A percentile compares a stretch with the other conserved stretches of the same genome.
phyloP scores from a whole-genome alignment of 352 stramenopile genomes.

The Globisporangium camurandrum region DNA sequence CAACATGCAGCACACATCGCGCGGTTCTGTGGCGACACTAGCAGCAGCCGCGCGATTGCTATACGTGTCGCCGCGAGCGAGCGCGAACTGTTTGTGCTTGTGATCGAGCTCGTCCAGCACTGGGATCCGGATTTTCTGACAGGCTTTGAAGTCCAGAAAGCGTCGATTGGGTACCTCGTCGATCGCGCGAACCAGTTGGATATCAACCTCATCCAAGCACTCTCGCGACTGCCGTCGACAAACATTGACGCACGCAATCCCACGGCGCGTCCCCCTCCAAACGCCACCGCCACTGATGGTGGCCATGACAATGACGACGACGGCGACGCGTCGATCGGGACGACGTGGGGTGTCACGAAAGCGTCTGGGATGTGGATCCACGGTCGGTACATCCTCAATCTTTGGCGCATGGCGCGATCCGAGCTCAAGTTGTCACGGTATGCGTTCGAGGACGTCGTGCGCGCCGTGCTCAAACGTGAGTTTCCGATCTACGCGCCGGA shows the following conservation, averaged over 20 bases:
- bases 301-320: conserved; percentile 22
- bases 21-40: conserved; percentile 32
- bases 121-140: conserved; percentile 88
- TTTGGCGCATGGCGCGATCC: conserved; percentile 86
- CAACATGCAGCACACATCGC: conserved; percentile 4
- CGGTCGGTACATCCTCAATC: conserved; percentile 86
- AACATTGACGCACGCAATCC: conserved; percentile 52
- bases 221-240: conserved; percentile 47
- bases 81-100: conserved; percentile 37
- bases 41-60: conserved; percentile 9
- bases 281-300: not conserved
- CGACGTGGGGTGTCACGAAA: conserved; percentile 70
- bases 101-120: conserved; percentile 46
- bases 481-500: conserved; percentile 53
- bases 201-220: conserved; percentile 62
- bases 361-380: conserved; percentile 86
- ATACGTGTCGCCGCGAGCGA: conserved; percentile 37
- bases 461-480: conserved; percentile 51
- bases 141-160: conserved; percentile 84
- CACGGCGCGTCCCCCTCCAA: conserved; percentile 13
- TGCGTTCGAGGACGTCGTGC: conserved; percentile 70
- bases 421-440: conserved; percentile 85
- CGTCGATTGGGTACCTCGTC: conserved; percentile 72
- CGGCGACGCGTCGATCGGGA: conserved; percentile 43
- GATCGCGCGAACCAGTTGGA: conserved; percentile 49